Evolutionary conservation across 768 basidiomycete genomes (phyloP).

Genomic region (Hygrophorus russula): DNA sequence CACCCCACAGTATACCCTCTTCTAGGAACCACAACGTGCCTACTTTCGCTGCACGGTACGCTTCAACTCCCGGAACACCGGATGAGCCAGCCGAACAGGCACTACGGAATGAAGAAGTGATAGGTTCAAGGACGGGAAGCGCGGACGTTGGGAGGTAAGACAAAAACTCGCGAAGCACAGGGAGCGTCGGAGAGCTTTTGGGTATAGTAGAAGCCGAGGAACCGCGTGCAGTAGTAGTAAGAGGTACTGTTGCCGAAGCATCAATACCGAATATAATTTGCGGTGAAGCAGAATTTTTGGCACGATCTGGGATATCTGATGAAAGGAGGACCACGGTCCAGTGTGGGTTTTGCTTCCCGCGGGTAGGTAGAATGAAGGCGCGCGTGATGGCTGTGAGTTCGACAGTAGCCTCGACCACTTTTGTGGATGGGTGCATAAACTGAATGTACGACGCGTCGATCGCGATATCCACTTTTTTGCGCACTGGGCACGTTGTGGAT

Average conservation of each 20-base stretch:
- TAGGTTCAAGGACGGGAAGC: constrained; percentile 35
- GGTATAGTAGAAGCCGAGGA: constrained; percentile 15
- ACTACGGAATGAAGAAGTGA: constrained; percentile 43
- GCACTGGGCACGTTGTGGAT: constrained; percentile 61
- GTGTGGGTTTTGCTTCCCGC: constrained; percentile 60
- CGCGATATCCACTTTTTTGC: constrained; percentile 65
- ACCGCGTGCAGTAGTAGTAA: constrained; percentile 30
- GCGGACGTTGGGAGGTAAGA: constrained; percentile 22
- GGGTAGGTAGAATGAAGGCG: constrained; percentile 63
- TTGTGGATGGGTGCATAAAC: constrained; percentile 40
- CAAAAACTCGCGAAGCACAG: constrained; percentile 42
- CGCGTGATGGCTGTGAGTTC: constrained; percentile 41
- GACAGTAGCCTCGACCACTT: constrained; percentile 36
- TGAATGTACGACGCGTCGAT: constrained; percentile 39
- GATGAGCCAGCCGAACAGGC: constrained; percentile 23
- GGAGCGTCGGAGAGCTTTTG: constrained; percentile 45
- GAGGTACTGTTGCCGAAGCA: constrained; percentile 33
- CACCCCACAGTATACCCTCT: constrained; percentile 61
- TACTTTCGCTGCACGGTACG: constrained; percentile 59
- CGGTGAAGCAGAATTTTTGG: constrained; percentile 24
- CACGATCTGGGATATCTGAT: constrained; percentile 38
- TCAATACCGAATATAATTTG: constrained; percentile 69
- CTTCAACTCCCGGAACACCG: constrained; percentile 54
- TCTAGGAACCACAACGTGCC: constrained; percentile 66
- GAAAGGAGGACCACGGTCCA: constrained; percentile 63